Conservation (phyloP, 192 early-diverging fungal genomes). For the Dimargaris cristalligena region DNA sequence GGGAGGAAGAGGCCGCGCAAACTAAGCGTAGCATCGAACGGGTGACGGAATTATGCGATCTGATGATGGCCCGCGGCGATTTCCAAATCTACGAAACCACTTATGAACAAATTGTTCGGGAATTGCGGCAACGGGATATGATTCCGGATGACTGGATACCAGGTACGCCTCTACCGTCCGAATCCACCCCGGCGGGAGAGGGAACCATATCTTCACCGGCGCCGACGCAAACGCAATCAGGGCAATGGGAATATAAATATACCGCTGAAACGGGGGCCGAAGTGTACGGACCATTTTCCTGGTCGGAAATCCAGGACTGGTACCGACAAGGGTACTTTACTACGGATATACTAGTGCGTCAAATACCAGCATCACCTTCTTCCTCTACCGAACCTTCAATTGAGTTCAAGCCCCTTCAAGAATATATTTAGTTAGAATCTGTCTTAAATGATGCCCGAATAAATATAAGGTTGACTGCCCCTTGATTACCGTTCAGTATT, state of each 20-base stretch:
- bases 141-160: constrained; percentile 43
- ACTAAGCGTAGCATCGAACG: constrained; percentile 34
- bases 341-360: constrained; percentile 18
- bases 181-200: neutral
- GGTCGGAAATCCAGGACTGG: constrained; percentile 27
- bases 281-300: constrained; percentile 23
- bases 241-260: constrained; percentile 27
- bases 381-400: too few relatives aligned
- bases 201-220: constrained; percentile 4
- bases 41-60: constrained; percentile 50
- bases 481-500: too few relatives aligned
- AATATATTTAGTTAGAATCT: too few relatives aligned
- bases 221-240: constrained; percentile 10
- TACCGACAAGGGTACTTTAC: constrained; percentile 25
- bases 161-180: constrained; percentile 19
- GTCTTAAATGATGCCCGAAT: too few relatives aligned
- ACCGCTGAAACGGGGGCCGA: constrained; percentile 16
- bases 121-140: constrained; percentile 35
- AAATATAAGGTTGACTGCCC: too few relatives aligned
- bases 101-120: constrained; percentile 46
- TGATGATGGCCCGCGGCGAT: constrained; percentile 49
- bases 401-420: too few relatives aligned
- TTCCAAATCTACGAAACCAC: constrained; percentile 50
- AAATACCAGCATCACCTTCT: neutral
- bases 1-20: constrained; percentile 24